These are phyloP conservation scores for Leucosporidium scottii DNA, from an alignment of 768 basidiomycete species.

Conservation along the genomic window DNA sequence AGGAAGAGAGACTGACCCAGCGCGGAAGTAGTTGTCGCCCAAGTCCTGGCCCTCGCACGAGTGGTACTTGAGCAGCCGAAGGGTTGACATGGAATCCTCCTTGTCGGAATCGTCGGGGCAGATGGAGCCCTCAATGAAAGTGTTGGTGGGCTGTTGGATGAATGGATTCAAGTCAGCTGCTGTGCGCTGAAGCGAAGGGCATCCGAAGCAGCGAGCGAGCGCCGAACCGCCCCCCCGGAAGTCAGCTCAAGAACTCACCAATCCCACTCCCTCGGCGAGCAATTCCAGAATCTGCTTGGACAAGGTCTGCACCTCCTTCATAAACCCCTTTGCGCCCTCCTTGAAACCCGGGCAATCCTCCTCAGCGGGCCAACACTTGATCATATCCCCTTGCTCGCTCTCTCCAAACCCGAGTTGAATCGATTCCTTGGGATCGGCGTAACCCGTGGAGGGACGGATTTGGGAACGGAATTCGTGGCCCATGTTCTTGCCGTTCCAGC, in stretches of 20 bases:
- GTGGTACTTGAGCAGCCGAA: conserved; percentile 38
- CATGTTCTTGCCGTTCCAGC: conserved; percentile 28
- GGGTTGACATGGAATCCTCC: conserved; percentile 34
- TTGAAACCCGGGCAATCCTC: conserved; percentile 31
- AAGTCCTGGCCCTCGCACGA: conserved; percentile 33
- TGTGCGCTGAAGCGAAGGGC: too few relatives aligned
- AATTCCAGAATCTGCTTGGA: conserved; percentile 37
- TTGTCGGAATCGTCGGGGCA: conserved; percentile 24
- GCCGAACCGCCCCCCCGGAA: too few relatives aligned
- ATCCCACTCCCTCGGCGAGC: conserved; percentile 36
- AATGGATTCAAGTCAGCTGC: not conserved
- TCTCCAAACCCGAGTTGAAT: conserved; percentile 36
- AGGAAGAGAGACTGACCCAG: conserved; percentile 15
- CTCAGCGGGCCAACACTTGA: conserved; percentile 32
- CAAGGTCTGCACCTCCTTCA: conserved; percentile 32
- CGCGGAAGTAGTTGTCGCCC: conserved; percentile 36
- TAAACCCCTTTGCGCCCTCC: conserved; percentile 24
- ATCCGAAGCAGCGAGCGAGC: too few relatives aligned
- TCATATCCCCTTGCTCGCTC: conserved; percentile 15
- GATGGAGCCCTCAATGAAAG: conserved; percentile 36
- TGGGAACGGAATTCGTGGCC: conserved; percentile 35
- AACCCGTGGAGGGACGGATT: conserved; percentile 38
- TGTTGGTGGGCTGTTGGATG: conserved; percentile 25
- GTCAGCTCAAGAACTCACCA: too few relatives aligned
- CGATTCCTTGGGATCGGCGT: conserved; percentile 38